Percentiles rank a stretch among this genome's conserved stretches.
These are phyloP conservation scores for Pseudocercospora cruenta DNA, from an alignment of 2,329 filamentous ascomycete genomes.

Conservation along the genomic window DNA sequence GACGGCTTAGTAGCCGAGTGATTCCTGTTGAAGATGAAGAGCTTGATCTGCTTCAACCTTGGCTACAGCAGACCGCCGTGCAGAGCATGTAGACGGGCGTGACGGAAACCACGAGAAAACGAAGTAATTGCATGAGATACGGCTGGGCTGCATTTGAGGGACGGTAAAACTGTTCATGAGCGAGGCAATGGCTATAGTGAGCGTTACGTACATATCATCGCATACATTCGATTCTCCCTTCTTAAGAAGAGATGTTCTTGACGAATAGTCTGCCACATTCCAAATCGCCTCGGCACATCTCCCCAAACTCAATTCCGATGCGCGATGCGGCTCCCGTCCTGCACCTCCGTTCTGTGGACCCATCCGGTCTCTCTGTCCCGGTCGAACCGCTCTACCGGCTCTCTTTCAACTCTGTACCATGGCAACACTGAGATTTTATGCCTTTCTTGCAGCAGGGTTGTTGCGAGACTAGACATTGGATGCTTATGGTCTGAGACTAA, in stretches of 20 bases:
- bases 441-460: background rate
- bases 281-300: background rate
- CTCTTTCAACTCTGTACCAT: background rate
- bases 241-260: too few species aligned
- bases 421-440: background rate
- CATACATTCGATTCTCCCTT: background rate
- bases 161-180: background rate
- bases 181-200: background rate
- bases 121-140: background rate
- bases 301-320: background rate
- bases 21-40: conserved; percentile 23
- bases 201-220: background rate
- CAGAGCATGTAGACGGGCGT: background rate
- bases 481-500: background rate
- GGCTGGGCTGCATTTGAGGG: background rate
- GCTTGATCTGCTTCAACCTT: conserved; percentile 27
- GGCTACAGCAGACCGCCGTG: conserved; percentile 16
- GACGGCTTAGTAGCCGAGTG: conserved; percentile 24
- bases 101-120: background rate
- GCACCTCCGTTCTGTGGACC: background rate
- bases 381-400: background rate
- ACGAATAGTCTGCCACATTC: background rate
- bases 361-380: background rate
- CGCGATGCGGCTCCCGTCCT: background rate
- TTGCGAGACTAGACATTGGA: background rate